Percentiles rank a stretch among this genome's conserved stretches.
These are phyloP conservation scores for Trichoderma cornu-damae DNA, from an alignment of 2,329 filamentous ascomycete species.

Conservation along the genomic window DNA sequence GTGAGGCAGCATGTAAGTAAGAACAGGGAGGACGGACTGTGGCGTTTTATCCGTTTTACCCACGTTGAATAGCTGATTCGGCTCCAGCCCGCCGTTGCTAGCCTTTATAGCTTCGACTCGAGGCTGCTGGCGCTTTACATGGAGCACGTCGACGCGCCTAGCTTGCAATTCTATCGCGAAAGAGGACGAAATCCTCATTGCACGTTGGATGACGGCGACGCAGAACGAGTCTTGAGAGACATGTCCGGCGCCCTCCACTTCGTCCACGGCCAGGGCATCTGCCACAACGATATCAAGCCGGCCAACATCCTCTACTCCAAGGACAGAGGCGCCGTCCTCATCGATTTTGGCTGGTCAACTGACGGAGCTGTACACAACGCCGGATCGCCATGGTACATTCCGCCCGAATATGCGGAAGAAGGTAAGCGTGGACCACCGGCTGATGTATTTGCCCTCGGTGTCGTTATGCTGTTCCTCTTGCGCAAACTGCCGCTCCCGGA, in stretches of 20 bases:
- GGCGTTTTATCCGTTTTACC: too few species aligned
- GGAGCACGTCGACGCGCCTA: neutral
- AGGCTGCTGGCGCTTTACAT: neutral
- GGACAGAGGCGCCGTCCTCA: slow-evolving; percentile 15
- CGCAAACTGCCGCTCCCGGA: neutral
- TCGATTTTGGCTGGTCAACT: slow-evolving; percentile 2
- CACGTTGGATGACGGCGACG: neutral
- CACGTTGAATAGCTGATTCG: neutral
- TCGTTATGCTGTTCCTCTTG: neutral
- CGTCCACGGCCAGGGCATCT: slow-evolving; percentile 7
- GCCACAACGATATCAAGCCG: slow-evolving; percentile 23
- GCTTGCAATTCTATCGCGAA: neutral
- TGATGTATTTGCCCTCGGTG: neutral
- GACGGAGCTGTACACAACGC: neutral
- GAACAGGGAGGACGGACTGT: too few species aligned
- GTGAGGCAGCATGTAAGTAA: slow-evolving; percentile 2
- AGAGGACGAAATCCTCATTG: neutral
- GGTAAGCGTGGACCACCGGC: neutral
- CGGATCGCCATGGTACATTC: neutral
- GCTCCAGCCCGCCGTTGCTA: neutral
- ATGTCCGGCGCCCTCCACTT: slow-evolving; percentile 24
- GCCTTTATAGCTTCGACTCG: neutral
- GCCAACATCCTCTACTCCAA: slow-evolving; percentile 19
- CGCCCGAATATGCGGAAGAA: neutral
- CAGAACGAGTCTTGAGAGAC: neutral